Evolutionary conservation across 1,139 yeast species (phyloP).

Genomic region (Yamadazyma dendronema): DNA sequence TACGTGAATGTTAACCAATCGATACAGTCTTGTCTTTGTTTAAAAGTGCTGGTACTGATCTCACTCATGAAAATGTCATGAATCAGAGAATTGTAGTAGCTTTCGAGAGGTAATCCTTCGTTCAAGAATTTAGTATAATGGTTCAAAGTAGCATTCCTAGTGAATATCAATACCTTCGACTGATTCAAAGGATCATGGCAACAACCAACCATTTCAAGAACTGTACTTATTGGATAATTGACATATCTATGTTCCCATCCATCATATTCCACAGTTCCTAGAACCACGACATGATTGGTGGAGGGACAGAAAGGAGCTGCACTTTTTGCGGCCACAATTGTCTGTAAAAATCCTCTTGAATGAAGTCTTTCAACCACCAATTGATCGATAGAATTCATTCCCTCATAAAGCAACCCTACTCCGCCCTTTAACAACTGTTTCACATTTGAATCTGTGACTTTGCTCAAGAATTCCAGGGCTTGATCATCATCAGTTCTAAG

Average conservation of each 20-base stretch:
- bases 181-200: conserved; percentile 32
- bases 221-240: conserved; percentile 64
- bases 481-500: conserved; percentile 28
- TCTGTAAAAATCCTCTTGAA: conserved; percentile 45
- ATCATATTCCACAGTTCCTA: conserved; percentile 74
- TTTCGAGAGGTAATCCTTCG: conserved; percentile 83
- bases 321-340: conserved; percentile 60
- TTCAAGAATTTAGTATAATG: conserved; percentile 71
- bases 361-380: conserved; percentile 54
- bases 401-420: conserved; percentile 62
- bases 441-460: conserved; percentile 49
- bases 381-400: conserved; percentile 57
- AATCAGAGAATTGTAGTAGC: conserved; percentile 56
- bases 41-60: conserved; percentile 63
- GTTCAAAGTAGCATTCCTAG: conserved; percentile 53
- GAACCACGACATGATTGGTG: conserved; percentile 55
- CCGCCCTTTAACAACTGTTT: conserved; percentile 52
- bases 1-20: conserved; percentile 88
- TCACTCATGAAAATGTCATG: conserved; percentile 73
- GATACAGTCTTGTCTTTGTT: conserved; percentile 76
- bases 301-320: conserved; percentile 50
- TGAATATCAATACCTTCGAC: conserved; percentile 50
- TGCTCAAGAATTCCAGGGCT: conserved; percentile 40
- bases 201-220: conserved; percentile 75
- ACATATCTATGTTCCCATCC: conserved; percentile 69